Percentiles rank a stretch among this genome's conserved stretches.
Evolutionary conservation across 2,329 filamentous ascomycete genomes (phyloP).

Genomic region (Cladosporium sp.): DNA sequence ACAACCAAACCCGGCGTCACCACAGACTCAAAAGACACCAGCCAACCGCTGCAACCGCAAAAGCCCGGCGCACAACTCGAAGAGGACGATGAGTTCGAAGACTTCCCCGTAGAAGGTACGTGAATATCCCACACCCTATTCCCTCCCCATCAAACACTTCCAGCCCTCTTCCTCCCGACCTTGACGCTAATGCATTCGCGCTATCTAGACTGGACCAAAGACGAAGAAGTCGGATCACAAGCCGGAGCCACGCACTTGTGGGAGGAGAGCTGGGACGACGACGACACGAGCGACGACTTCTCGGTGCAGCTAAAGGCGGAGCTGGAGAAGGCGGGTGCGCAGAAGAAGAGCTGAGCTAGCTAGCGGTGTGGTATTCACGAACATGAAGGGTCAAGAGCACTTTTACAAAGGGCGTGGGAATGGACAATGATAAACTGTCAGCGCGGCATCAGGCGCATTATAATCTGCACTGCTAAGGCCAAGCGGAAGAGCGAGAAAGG

Average conservation of each 20-base stretch:
- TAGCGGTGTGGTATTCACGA: neutral
- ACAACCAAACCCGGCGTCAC: conserved; percentile 43
- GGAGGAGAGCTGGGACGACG: conserved; percentile 99
- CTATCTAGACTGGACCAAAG: conserved; percentile 84
- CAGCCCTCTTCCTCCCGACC: neutral
- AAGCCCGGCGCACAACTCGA: conserved; percentile 72
- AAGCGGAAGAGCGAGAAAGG: neutral
- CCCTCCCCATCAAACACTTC: neutral
- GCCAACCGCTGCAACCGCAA: conserved; percentile 56
- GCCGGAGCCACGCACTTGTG: conserved; percentile 71
- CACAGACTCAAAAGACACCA: conserved; percentile 41
- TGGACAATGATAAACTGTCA: neutral
- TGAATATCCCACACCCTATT: no score
- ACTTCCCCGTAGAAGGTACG: conserved; percentile 92
- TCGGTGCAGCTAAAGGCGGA: conserved; percentile 92
- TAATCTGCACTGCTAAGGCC: neutral
- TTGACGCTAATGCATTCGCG: neutral
- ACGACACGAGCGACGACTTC: conserved; percentile 96
- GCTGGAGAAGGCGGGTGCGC: conserved; percentile 80
- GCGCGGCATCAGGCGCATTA: conserved; percentile 10
- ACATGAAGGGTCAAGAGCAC: neutral
- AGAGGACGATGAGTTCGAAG: conserved; percentile 98
- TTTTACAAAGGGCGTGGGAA: neutral
- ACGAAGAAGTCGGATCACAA: conserved; percentile 75
- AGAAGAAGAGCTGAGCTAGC: conserved; percentile 42